Evolutionary conservation across 2,329 filamentous ascomycete genomes (phyloP), one percentile per base, ranked within the genome.

Genomic region (Diaporthe sp.): DNA sequence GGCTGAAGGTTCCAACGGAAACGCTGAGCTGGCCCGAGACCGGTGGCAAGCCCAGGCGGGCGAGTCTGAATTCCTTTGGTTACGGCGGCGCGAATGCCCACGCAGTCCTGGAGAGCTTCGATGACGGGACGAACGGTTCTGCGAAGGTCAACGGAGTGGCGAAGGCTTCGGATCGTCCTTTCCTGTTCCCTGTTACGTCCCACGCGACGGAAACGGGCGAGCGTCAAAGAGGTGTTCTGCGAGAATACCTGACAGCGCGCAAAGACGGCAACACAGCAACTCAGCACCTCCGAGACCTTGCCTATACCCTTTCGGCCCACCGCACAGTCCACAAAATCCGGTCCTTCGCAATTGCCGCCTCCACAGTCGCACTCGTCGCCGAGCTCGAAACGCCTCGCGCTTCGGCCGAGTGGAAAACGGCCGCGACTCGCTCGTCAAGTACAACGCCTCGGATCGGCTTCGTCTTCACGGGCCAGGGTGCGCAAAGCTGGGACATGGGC

Each of bases 391-490:
- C 27, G 8, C n/a, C 66, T 32, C 66, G 66, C 30, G 66, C 25
- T 1, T 56, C 50, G 4, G 44, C 70, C 4, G 66, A 70, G 30
- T 71, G 70, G 70, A 65, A 27, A 35, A 65, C 56, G 4, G 56
- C n/a, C 17, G 22, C 65, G 19, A 32, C 27, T 9, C 53, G 17
- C 47, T 47, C 42, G 10, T 65, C 56, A 15, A n/a, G 10, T 19
- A 65, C 58, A 42, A 32, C 35, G 5, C 70, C 70, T 4, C 30
- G 25, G 3, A 65, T 71, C 19, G 70, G 70, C 25, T 71, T 71
- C 4, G 76, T 83, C 27, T 82, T 83, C 72, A 82, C 82, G 1
- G 81, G 81, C 4, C 81, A 83, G 61, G 82, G 82, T 7, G 81
- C 81, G 0, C 81, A 83, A 68, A 81, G 79, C 79, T 71, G 77